phyloP scores from a whole-genome alignment of 2,329 filamentous ascomycete genomes.

The Sclerotinia glacialis region DNA sequence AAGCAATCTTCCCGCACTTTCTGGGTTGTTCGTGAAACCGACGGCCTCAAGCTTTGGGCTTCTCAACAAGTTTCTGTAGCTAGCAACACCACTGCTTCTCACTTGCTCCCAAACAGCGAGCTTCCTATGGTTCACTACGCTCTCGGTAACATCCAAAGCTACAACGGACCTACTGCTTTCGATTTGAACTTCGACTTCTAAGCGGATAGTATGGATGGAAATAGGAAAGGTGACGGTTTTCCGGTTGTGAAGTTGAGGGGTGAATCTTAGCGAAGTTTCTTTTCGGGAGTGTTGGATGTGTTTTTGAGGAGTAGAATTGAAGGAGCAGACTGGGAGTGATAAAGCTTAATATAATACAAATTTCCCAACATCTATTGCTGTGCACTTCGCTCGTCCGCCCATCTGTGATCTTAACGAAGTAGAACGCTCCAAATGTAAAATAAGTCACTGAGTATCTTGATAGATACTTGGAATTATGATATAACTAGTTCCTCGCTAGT shows the following conservation, averaged over 20 bases:
- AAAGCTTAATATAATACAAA: neutral
- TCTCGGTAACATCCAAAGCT: neutral
- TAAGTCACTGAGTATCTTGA: no score
- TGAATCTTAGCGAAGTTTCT: neutral
- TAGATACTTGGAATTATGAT: no score
- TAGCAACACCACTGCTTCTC: neutral
- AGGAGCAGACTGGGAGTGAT: neutral
- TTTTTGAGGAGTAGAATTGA: neutral
- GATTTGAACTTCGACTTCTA: neutral
- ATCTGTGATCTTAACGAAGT: no score
- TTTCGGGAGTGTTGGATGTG: neutral
- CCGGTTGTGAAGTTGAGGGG: neutral
- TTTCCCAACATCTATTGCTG: neutral
- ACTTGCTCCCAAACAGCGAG: neutral
- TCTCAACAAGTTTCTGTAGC: neutral
- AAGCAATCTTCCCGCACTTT: neutral
- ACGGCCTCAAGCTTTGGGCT: neutral
- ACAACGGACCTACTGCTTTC: neutral
- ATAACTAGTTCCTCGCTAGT: no score
- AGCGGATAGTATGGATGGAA: neutral
- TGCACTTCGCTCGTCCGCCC: no score
- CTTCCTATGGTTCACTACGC: fast-evolving
- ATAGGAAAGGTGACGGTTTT: neutral
- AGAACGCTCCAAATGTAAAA: no score
- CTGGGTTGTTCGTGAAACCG: neutral